Conservation (phyloP, 2,329 filamentous ascomycete species). For the Kalmusia sp. region DNA sequence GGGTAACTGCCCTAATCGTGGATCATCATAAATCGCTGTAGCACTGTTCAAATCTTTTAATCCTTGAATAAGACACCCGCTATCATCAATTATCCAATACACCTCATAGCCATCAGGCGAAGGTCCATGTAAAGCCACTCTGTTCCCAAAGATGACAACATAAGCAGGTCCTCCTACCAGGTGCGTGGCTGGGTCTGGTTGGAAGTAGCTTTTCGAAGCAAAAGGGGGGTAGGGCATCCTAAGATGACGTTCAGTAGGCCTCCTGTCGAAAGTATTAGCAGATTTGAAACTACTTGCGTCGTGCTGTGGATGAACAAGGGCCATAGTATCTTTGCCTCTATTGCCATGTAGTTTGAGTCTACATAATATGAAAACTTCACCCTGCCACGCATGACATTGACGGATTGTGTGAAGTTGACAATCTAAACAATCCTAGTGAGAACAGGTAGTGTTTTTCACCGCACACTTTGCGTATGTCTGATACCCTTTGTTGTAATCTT, state of each 20-base stretch:
- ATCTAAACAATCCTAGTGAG: too few relatives aligned
- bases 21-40: not conserved
- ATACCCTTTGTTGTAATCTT: too few relatives aligned
- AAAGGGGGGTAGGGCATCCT: not conserved
- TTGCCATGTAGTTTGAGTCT: not conserved
- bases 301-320: too few relatives aligned
- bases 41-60: not conserved
- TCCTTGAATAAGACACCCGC: not conserved
- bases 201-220: not conserved
- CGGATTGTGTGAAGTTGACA: too few relatives aligned
- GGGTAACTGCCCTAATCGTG: slow-evolving; percentile 3
- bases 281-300: not conserved
- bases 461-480: too few relatives aligned
- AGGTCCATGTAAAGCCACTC: not conserved
- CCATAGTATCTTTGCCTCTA: too few relatives aligned
- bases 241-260: not conserved
- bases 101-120: not conserved
- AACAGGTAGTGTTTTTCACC: too few relatives aligned
- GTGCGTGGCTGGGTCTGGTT: not conserved
- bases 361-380: too few relatives aligned
- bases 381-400: too few relatives aligned
- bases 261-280: not conserved
- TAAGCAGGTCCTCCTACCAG: slow-evolving; percentile 1
- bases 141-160: not conserved
- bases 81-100: not conserved